A percentile compares a stretch with the other conserved stretches of the same genome.
These are phyloP conservation scores for Coprinellus micaceus DNA, from an alignment of 768 basidiomycete species.

Conservation along the genomic window DNA sequence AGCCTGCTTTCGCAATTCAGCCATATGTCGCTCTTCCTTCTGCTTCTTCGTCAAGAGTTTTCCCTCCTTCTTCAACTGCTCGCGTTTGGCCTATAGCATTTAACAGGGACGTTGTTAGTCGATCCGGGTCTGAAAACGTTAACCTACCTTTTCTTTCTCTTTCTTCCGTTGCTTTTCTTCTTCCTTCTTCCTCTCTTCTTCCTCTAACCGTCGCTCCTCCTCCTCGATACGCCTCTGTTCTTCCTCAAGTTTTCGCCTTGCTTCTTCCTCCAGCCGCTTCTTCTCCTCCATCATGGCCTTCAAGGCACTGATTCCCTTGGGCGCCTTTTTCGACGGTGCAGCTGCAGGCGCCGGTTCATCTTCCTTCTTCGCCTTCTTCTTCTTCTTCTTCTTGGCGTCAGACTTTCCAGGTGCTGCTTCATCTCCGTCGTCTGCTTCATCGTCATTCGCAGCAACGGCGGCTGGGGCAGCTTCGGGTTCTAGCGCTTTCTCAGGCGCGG, in stretches of 20 bases:
- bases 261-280: constrained; percentile 85
- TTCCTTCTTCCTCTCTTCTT: constrained; percentile 73
- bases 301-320: constrained; percentile 75
- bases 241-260: constrained; percentile 65
- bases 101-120: constrained; percentile 2
- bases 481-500: constrained; percentile 21
- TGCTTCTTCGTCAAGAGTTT: constrained; percentile 95
- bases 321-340: constrained; percentile 58
- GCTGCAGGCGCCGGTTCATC: constrained; percentile 46
- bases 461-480: constrained; percentile 25
- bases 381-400: constrained; percentile 81
- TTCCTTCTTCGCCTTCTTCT: constrained; percentile 71
- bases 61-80: constrained; percentile 90
- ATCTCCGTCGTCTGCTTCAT: constrained; percentile 66
- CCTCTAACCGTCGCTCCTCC: constrained; percentile 75
- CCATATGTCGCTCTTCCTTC: constrained; percentile 87
- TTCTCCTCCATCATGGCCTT: constrained; percentile 92
- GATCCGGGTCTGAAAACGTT: constrained; percentile 6
- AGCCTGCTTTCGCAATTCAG: constrained; percentile 87
- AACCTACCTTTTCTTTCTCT: constrained; percentile 79
- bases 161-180: constrained; percentile 82
- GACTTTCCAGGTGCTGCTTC: constrained; percentile 48
- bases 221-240: constrained; percentile 81
- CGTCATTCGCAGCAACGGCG: constrained; percentile 38
- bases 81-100: constrained; percentile 69